These are phyloP conservation scores for Tricladium varicosporioides DNA, from an alignment of 2,329 filamentous ascomycete genomes.

Conservation along the genomic window DNA sequence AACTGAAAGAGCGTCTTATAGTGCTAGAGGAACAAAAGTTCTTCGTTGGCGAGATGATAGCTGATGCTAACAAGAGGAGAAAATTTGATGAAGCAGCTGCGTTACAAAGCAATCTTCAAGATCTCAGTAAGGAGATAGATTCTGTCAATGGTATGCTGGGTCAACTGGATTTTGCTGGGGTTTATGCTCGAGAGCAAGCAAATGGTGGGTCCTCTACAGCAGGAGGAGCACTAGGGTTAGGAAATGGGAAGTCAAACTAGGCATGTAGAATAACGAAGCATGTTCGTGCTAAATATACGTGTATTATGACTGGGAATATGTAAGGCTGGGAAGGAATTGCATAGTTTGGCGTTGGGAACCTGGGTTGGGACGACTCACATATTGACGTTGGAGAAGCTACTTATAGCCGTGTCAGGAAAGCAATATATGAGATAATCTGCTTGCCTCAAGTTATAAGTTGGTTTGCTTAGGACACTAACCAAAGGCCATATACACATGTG, in stretches of 20 bases:
- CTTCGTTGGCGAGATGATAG: slow-evolving; percentile 69
- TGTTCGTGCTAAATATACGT: no score
- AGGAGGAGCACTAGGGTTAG: slow-evolving; percentile 6
- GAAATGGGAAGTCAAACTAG: background rate
- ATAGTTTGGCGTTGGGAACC: no score
- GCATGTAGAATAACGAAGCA: no score
- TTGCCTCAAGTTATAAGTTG: no score
- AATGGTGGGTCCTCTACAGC: slow-evolving; percentile 1
- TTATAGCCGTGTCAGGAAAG: no score
- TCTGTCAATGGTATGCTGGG: slow-evolving; percentile 56
- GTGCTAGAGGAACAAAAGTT: slow-evolving; percentile 73
- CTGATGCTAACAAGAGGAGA: slow-evolving; percentile 62
- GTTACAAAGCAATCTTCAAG: slow-evolving; percentile 61
- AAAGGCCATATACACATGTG: no score
- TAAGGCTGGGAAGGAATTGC: no score
- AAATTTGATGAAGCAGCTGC: slow-evolving; percentile 69
- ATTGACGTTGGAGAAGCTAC: no score
- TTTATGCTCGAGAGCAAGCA: slow-evolving; percentile 26
- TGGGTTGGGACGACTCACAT: no score
- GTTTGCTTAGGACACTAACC: no score
- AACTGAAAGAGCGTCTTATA: slow-evolving; percentile 64
- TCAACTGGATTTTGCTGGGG: slow-evolving; percentile 47
- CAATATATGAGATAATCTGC: no score
- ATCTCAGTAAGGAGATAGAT: slow-evolving; percentile 65
- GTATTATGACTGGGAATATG: no score